Conservation (phyloP, 352 stramenopile species). For the Phytopythium kandeliae region DNA sequence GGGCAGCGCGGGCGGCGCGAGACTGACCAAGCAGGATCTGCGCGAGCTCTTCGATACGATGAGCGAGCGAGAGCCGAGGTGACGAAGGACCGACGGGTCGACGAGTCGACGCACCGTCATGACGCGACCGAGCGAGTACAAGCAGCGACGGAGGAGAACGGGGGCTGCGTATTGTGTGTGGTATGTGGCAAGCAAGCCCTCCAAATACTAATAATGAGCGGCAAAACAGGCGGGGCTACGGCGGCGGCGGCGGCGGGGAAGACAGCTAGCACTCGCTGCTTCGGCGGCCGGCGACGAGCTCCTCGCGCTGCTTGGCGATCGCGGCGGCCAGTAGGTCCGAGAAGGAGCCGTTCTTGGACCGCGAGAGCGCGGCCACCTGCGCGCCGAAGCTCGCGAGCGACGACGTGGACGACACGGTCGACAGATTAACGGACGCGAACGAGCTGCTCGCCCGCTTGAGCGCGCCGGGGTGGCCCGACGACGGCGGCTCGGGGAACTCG, state of each 20-base stretch:
- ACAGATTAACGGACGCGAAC: slow-evolving; percentile 31
- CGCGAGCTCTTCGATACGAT: slow-evolving; percentile 2
- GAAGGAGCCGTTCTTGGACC: slow-evolving; percentile 26
- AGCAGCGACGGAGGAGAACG: neutral
- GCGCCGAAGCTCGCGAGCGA: slow-evolving; percentile 34
- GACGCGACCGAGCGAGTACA: neutral
- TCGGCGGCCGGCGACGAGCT: slow-evolving; percentile 9
- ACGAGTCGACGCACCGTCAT: too few relatives aligned
- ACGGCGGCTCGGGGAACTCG: neutral
- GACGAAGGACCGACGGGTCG: neutral
- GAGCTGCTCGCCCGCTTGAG: slow-evolving; percentile 31
- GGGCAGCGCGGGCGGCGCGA: neutral
- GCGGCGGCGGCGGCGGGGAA: neutral
- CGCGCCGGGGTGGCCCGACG: neutral
- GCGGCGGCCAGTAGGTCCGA: slow-evolving; percentile 17
- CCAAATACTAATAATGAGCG: slow-evolving; percentile 7
- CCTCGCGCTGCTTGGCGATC: slow-evolving; percentile 27
- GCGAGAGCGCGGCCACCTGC: slow-evolving; percentile 27
- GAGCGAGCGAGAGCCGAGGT: neutral
- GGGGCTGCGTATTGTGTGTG: neutral
- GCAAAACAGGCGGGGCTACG: neutral
- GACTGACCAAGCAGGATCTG: slow-evolving; percentile 6
- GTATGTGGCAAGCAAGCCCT: neutral
- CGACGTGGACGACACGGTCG: slow-evolving; percentile 38
- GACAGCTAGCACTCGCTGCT: slow-evolving; percentile 5